These are phyloP conservation scores for Colletotrichum caudatum DNA, from an alignment of 2,329 filamentous ascomycete species.

Conservation along the genomic window DNA sequence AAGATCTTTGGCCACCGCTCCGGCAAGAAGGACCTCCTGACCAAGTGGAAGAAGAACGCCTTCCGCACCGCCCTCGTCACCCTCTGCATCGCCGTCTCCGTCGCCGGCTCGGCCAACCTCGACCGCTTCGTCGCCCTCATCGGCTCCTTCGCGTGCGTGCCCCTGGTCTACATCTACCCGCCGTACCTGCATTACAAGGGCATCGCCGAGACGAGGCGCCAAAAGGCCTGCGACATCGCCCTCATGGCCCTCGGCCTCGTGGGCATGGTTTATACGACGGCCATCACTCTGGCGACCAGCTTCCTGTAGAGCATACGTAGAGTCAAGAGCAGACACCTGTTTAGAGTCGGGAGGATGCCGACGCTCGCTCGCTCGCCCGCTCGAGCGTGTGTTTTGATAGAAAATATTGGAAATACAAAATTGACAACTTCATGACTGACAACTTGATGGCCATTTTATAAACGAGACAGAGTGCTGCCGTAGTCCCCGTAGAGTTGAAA, in stretches of 20 bases:
- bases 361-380: not conserved
- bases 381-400: not conserved
- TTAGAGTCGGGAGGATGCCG: not conserved
- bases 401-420: constrained; percentile 1
- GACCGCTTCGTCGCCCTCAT: constrained; percentile 97
- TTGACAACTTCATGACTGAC: not conserved
- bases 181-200: constrained; percentile 77
- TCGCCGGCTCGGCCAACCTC: constrained; percentile 74
- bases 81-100: constrained; percentile 70
- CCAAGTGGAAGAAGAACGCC: constrained; percentile 83
- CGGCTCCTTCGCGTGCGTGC: constrained; percentile 97
- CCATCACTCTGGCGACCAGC: constrained; percentile 66
- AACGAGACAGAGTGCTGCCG: no score
- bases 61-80: constrained; percentile 70
- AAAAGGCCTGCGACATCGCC: constrained; percentile 69
- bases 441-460: no score
- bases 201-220: constrained; percentile 67
- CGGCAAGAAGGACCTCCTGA: constrained; percentile 72
- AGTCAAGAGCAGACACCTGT: not conserved
- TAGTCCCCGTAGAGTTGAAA: no score
- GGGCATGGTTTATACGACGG: constrained; percentile 79
- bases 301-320: constrained; percentile 47
- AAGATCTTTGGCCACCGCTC: constrained; percentile 75
- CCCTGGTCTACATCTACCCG: constrained; percentile 89
- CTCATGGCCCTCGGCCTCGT: constrained; percentile 73